These are phyloP conservation scores for Neofusicoccum parvum DNA, from an alignment of 2,329 filamentous ascomycete genomes.

Conservation along the genomic window DNA sequence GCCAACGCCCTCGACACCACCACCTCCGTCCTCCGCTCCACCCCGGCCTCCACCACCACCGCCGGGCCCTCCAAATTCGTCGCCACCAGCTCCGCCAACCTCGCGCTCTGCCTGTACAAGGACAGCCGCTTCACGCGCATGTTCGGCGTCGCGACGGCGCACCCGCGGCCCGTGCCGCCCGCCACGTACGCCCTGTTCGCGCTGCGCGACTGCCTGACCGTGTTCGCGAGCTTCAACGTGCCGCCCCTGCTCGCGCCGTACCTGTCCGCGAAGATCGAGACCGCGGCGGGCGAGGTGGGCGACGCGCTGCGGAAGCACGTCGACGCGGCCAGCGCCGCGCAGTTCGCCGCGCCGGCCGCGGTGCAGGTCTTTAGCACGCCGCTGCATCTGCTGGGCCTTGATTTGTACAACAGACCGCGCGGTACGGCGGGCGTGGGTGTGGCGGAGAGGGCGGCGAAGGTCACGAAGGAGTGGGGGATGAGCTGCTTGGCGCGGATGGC, in stretches of 20 bases:
- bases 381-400: constrained; percentile 80
- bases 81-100: constrained; percentile 78
- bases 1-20: constrained; percentile 86
- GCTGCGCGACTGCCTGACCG: constrained; percentile 80
- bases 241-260: constrained; percentile 75
- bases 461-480: constrained; percentile 75
- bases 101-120: constrained; percentile 85
- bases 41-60: constrained; percentile 65
- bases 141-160: constrained; percentile 66
- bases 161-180: constrained; percentile 61
- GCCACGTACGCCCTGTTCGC: constrained; percentile 79
- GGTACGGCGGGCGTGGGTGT: constrained; percentile 44
- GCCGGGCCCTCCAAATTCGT: constrained; percentile 79
- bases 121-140: constrained; percentile 82
- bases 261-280: constrained; percentile 46
- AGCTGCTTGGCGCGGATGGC: constrained; percentile 77
- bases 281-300: constrained; percentile 26
- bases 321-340: constrained; percentile 20
- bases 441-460: constrained; percentile 64
- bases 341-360: constrained; percentile 34
- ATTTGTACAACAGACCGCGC: constrained; percentile 74
- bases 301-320: constrained; percentile 54
- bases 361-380: constrained; percentile 82
- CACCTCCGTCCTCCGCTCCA: constrained; percentile 59
- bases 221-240: constrained; percentile 90